Base-by-base conservation (phyloP, 129 eudicot species). In the Arctium lappa region DNA sequence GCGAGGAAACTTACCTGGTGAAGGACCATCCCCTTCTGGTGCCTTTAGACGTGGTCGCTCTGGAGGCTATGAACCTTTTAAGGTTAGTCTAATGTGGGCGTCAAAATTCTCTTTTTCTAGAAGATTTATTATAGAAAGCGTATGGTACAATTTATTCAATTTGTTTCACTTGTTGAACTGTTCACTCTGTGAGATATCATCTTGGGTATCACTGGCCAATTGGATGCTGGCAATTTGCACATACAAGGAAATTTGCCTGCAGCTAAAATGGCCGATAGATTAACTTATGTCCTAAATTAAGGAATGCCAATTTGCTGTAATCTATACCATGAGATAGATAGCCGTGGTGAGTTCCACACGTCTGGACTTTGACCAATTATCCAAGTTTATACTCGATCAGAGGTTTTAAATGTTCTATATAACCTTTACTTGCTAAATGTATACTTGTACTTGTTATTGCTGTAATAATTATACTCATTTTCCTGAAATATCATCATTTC, bases 1-100 rank as follows among this genome's bases (percentile, higher is more conserved):
- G 42, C 76, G 84, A 36, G 90, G 84, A 75, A 82, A 81, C 73
- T 74, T 83, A 33, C 86, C 50, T 34, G 83, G 83, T 81, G 86
- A 80, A 60, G 85, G 91, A 32, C 89, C 88, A 38, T 82, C 88
- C 22, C 79, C 78, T n/a, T 85, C 86, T 80, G 87, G 81, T 50
- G 80, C 86, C 42, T 38, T 85, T 40, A 86, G 85, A 74, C 84
- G 86, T 42, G 90, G 89, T 30, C 84, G 86, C 66, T 71, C 86
- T 29, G 88, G 88, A 33, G 88, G 86, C 65, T 87, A 85, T 80
- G 88, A 82, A 48, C 79, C 77, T 56, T 80, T 81, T 36, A 86
- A 91, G 98, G 98, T 93, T 76, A 40, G 66, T 76, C 29, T 39
- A 42, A 15, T 63, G 7, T 53, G 33, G 39, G 18, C 32, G 38